These are phyloP conservation scores for Hyparrhenia diplandra DNA, from an alignment of 176 grass and related monocot genomes.

Conservation along the genomic window DNA sequence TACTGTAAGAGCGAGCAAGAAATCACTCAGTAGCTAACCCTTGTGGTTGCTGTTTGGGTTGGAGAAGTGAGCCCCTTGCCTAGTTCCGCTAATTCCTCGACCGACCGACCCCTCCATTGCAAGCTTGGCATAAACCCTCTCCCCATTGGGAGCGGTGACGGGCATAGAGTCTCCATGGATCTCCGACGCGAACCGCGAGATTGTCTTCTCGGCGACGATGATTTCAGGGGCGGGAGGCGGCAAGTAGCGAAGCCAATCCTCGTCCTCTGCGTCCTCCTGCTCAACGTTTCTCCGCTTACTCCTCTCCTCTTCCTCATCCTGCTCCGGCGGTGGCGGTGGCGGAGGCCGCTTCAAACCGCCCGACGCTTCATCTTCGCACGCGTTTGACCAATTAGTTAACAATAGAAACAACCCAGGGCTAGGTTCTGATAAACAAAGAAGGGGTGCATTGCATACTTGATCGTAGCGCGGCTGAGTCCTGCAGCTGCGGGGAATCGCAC, in stretches of 20 bases:
- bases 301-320: constrained; percentile 55
- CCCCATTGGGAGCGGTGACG: constrained; percentile 75
- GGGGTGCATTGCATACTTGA: constrained; percentile 7
- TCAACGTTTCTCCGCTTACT: constrained; percentile 32
- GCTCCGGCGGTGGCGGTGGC: constrained; percentile 31
- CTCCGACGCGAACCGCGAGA: constrained; percentile 70
- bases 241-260: constrained; percentile 41
- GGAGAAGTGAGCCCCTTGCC: constrained; percentile 12
- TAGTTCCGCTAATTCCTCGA: constrained; percentile 10
- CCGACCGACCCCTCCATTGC: neutral
- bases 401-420: neutral
- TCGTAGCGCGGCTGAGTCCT: neutral
- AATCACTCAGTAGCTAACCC: constrained; percentile 12
- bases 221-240: constrained; percentile 23
- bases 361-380: neutral
- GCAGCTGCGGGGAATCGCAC: neutral
- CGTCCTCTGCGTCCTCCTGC: constrained; percentile 26
- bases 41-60: constrained; percentile 13
- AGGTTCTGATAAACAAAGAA: neutral
- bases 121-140: constrained; percentile 80
- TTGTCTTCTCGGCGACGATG: constrained; percentile 37
- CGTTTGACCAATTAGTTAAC: constrained; percentile 11
- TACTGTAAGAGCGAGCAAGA: neutral
- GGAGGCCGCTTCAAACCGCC: constrained; percentile 37
- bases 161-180: constrained; percentile 72